Evolutionary conservation across 2,329 filamentous ascomycete genomes (phyloP).

Genomic region (Aspergillus alliaceus): DNA sequence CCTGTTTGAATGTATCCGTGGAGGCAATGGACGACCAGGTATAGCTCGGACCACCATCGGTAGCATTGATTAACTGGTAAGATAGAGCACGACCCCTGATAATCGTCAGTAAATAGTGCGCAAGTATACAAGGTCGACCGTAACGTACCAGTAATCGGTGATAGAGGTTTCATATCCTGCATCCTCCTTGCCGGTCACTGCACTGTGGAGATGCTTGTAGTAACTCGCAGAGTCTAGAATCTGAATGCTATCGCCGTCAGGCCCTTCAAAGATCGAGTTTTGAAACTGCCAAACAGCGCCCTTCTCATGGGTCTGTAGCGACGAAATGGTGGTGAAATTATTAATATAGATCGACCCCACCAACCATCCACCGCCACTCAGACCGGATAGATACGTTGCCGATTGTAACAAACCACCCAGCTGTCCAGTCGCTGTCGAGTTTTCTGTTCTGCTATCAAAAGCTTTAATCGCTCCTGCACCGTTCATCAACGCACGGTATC

Average conservation of each 20-base stretch:
- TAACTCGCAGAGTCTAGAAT: constrained; percentile 57
- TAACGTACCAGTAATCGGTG: constrained; percentile 74
- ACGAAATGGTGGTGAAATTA: constrained; percentile 72
- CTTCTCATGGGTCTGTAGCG: constrained; percentile 24
- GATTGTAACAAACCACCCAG: constrained; percentile 80
- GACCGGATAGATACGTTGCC: constrained; percentile 75
- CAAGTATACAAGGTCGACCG: not conserved
- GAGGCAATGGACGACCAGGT: constrained; percentile 77
- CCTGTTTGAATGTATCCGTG: constrained; percentile 59
- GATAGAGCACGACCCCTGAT: constrained; percentile 68
- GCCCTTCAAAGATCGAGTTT: constrained; percentile 51
- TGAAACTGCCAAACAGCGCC: constrained; percentile 31
- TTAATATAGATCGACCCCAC: constrained; percentile 76
- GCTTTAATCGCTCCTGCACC: constrained; percentile 80
- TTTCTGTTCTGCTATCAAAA: constrained; percentile 71
- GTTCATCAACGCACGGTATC: constrained; percentile 83
- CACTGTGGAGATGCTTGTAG: constrained; percentile 58
- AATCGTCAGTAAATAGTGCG: not conserved
- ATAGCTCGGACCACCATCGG: constrained; percentile 69
- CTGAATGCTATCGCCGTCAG: constrained; percentile 38
- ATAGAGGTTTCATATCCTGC: constrained; percentile 69
- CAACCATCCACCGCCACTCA: constrained; percentile 84
- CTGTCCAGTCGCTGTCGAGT: constrained; percentile 63
- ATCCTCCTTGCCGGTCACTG: constrained; percentile 61
- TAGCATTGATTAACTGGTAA: constrained; percentile 77